Conservation (phyloP, 2,329 filamentous ascomycete genomes). For the Cucurbitaria berberidis region DNA sequence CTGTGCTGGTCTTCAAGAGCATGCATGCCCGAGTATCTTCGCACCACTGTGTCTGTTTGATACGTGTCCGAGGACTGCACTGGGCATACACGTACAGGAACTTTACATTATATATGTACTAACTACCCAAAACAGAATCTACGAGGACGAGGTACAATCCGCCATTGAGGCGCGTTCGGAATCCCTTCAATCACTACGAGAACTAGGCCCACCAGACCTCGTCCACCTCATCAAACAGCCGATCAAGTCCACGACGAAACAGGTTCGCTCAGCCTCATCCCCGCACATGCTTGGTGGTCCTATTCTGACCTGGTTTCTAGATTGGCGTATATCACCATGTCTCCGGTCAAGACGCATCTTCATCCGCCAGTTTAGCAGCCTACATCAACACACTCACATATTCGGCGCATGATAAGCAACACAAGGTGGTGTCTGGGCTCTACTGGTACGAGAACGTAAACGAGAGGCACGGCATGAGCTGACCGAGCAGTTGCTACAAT, state of each 20-base stretch:
- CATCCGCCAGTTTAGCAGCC: slow-evolving; percentile 92
- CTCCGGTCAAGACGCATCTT: slow-evolving; percentile 94
- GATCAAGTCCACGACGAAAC: slow-evolving; percentile 62
- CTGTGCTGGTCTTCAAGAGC: neutral
- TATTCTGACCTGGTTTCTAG: slow-evolving; percentile 53
- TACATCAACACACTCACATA: slow-evolving; percentile 99
- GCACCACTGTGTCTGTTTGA: neutral
- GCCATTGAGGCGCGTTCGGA: slow-evolving; percentile 93
- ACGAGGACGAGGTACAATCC: slow-evolving; percentile 90
- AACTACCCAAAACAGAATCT: slow-evolving; percentile 69
- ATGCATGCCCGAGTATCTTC: neutral
- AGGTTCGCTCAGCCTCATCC: slow-evolving; percentile 52
- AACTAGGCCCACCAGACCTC: slow-evolving; percentile 93
- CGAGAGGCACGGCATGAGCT: slow-evolving; percentile 18
- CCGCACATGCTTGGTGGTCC: slow-evolving; percentile 4
- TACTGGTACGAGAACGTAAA: slow-evolving; percentile 72
- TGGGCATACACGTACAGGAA: neutral
- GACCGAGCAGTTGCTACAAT: slow-evolving; percentile 82
- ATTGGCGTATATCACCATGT: slow-evolving; percentile 97
- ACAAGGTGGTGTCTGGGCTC: slow-evolving; percentile 91
- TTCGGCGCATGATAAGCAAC: slow-evolving; percentile 78
- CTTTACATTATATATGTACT: neutral
- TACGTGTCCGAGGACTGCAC: too few species aligned
- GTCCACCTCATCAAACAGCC: slow-evolving; percentile 89
- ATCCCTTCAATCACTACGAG: slow-evolving; percentile 80